phyloP scores from a whole-genome alignment of 2,329 filamentous ascomycete genomes.

The Cytospora chrysosperma region DNA sequence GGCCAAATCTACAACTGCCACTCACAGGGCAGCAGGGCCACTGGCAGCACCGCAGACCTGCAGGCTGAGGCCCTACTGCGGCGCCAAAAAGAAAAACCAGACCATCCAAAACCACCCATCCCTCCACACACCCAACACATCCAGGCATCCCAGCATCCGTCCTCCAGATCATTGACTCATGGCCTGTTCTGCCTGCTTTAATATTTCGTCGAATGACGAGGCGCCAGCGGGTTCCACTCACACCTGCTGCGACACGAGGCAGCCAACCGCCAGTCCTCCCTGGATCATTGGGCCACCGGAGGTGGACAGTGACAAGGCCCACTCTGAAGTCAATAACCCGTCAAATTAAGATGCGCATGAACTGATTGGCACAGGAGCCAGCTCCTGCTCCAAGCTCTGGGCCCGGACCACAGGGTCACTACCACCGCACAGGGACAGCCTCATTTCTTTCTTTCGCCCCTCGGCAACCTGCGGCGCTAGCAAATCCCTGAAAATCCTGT shows the following conservation, averaged over 20 bases:
- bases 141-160: neutral
- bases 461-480: constrained; percentile 20
- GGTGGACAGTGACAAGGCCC: constrained; percentile 9
- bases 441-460: constrained; percentile 18
- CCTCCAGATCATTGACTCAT: constrained; percentile 22
- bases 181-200: constrained; percentile 2
- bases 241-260: constrained; percentile 23
- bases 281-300: constrained; percentile 1
- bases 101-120: constrained; percentile 2
- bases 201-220: constrained; percentile 18
- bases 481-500: constrained; percentile 21
- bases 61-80: constrained; percentile 23
- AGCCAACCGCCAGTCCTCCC: constrained; percentile 8
- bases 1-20: neutral
- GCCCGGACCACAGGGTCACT: constrained; percentile 9
- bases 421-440: constrained; percentile 18
- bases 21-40: neutral
- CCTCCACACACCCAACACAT: neutral
- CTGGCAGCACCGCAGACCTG: constrained; percentile 17
- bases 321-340: constrained; percentile 18
- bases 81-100: constrained; percentile 23
- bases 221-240: constrained; percentile 18
- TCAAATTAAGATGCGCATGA: constrained; percentile 26
- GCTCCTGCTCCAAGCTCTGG: constrained; percentile 22
- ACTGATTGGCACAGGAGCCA: constrained; percentile 23